Conservation (phyloP, 208 protist species). For the Wallacemonas sp. region DNA sequence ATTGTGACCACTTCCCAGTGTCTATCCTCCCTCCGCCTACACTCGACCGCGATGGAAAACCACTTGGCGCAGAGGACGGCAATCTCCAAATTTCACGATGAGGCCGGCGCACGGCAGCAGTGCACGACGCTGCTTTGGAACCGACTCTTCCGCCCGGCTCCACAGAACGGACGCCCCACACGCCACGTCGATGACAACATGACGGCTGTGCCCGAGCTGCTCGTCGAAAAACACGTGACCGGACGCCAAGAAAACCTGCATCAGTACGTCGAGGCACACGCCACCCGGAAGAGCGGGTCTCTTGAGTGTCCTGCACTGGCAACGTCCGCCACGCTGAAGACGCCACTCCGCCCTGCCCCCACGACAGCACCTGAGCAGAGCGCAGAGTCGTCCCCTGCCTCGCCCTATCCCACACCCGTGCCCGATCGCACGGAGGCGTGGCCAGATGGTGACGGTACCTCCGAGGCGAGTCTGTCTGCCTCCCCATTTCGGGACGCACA, state of each 20-base stretch:
- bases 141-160: not conserved
- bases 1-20: too few relatives aligned
- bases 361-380: too few relatives aligned
- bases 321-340: too few relatives aligned
- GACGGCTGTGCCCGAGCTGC: too few relatives aligned
- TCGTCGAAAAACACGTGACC: too few relatives aligned
- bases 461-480: not conserved
- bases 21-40: not conserved
- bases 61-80: not conserved
- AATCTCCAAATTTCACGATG: not conserved
- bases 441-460: not conserved
- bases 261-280: too few relatives aligned
- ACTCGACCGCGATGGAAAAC: not conserved
- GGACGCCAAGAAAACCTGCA: too few relatives aligned
- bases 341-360: not conserved
- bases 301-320: not conserved
- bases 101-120: constrained; percentile 1
- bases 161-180: not conserved
- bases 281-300: not conserved
- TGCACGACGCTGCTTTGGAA: constrained; percentile 2
- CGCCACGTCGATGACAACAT: not conserved
- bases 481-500: constrained; percentile 3
- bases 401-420: not conserved
- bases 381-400: not conserved
- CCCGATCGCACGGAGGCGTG: not conserved